Percentiles rank a stretch among this genome's conserved stretches.
Conservation (phyloP, 768 basidiomycete genomes). For the Leccinellum luteum region DNA sequence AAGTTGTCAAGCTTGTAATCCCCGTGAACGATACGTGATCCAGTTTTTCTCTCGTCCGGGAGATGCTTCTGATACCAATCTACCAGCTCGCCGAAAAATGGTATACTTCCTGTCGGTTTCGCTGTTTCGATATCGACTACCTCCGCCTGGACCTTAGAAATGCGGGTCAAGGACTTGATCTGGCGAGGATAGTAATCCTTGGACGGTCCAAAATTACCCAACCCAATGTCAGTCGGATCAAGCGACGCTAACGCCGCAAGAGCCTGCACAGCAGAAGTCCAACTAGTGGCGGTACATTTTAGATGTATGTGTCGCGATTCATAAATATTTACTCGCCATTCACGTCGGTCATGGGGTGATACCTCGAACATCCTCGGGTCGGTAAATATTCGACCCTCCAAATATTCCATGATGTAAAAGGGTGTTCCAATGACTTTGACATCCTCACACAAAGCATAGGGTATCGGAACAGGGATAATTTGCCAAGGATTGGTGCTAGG, state of each 20-base stretch:
- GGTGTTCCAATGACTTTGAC: conserved; percentile 74
- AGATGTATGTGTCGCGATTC: background rate
- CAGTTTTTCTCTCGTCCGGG: conserved; percentile 74
- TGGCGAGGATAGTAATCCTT: conserved; percentile 91
- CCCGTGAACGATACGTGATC: conserved; percentile 89
- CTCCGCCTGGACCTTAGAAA: conserved; percentile 76
- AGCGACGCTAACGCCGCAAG: conserved; percentile 69
- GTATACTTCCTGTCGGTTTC: conserved; percentile 65
- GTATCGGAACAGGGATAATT: conserved; percentile 81
- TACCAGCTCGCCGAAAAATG: conserved; percentile 67
- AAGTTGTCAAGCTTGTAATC: conserved; percentile 99
- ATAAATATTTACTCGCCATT: conserved; percentile 53
- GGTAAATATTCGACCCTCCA: conserved; percentile 93
- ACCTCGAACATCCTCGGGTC: conserved; percentile 76
- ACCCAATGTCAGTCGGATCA: conserved; percentile 61
- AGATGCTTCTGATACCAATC: conserved; percentile 73
- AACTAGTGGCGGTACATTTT: conserved; percentile 42
- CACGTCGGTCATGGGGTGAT: conserved; percentile 54
- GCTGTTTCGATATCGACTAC: conserved; percentile 64
- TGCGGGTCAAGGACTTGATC: conserved; percentile 80
- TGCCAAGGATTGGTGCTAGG: conserved; percentile 46
- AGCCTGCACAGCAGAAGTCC: conserved; percentile 71
- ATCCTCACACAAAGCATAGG: conserved; percentile 83
- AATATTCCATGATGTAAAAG: conserved; percentile 96
- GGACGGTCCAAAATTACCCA: conserved; percentile 67